Evolutionary conservation across 805 yeast genomes (phyloP), one percentile per base, ranked within the genome.

Genomic region (Hermanozyma aechmeae): DNA sequence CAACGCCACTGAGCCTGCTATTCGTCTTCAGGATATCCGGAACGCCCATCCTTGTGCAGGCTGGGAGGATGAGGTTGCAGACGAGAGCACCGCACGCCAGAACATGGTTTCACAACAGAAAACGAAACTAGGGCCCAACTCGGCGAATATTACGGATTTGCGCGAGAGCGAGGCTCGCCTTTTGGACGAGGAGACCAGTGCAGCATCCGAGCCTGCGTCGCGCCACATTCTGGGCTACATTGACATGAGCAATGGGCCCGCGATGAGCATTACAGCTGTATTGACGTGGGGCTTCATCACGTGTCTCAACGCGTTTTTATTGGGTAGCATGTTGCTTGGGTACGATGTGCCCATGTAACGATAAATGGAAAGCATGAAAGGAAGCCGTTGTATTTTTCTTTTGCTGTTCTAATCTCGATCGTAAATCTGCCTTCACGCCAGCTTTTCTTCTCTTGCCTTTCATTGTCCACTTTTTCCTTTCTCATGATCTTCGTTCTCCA

Each of bases 231-330:
- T 40, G 31, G 64, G 60, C 13, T 62, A 53, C 32, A 68, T 65
- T 27, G 93, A 83, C 54, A 75, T 79, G 68, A 79, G 87, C 44
- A 82, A 81, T 49, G 72, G 83, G 12, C 61, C 61, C 8, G 29
- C 61, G 20, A 65, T 80, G 25, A 60, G 80, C 3, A 49, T 64
- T 24, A 26, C 61, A 1, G 83, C 92, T 3, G 46, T 76, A 9
- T 33, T 67, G 15, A 70, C 80, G 10, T 85, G 94, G 85, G 70
- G 70, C 1, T 64, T 76, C 15, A 81, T 85, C 14, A 72, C 86
- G 6, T 60, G 73, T 15, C 66, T 85, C 45, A 85, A 85, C 46
- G 57, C 78, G 34, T 84, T 79, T 58, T 61, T 85, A 43, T 71
- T 85, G 11, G 60, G 55, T 16, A 46, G 75, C 16, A 68, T 65